phyloP scores from a whole-genome alignment of 75 land plant genomes.

The Gnetum montanum region DNA sequence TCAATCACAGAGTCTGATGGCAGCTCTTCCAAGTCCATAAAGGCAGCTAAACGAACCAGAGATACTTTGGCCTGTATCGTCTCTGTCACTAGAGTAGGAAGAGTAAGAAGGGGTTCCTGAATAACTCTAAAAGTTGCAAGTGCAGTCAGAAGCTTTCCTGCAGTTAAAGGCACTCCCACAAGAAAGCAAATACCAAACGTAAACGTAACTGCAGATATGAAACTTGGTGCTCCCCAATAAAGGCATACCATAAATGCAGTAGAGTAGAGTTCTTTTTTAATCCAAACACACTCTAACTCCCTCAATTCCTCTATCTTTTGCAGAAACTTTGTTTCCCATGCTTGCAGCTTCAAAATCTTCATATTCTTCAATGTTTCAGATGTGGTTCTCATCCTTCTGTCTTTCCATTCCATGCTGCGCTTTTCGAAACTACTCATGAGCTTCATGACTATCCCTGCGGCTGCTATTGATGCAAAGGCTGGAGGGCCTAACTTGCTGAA shows the following conservation, averaged over 20 bases:
- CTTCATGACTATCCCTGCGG: constrained; percentile 19
- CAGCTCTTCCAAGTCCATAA: constrained; percentile 8
- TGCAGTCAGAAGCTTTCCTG: constrained; percentile 40
- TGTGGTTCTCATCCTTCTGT: constrained; percentile 35
- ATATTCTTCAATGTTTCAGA: constrained; percentile 33
- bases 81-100: constrained; percentile 34
- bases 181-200: constrained; percentile 40
- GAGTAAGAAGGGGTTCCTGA: constrained; percentile 25
- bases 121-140: constrained; percentile 38
- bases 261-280: constrained; percentile 12
- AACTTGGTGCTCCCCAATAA: constrained; percentile 37
- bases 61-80: constrained; percentile 35
- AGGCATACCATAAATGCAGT: constrained; percentile 18
- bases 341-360: constrained; percentile 45
- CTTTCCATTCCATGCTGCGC: constrained; percentile 40
- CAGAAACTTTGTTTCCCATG: constrained; percentile 36
- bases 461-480: constrained; percentile 21
- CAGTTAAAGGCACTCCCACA: constrained; percentile 31
- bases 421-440: constrained; percentile 26
- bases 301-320: constrained; percentile 19
- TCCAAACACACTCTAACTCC: constrained; percentile 17
- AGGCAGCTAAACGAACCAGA: constrained; percentile 7
- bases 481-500: constrained; percentile 29
- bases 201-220: constrained; percentile 38
- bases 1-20: constrained; percentile 8